These are phyloP conservation scores for Trichophyton mentagrophytes DNA, from an alignment of 2,329 filamentous ascomycete genomes.

Conservation along the genomic window DNA sequence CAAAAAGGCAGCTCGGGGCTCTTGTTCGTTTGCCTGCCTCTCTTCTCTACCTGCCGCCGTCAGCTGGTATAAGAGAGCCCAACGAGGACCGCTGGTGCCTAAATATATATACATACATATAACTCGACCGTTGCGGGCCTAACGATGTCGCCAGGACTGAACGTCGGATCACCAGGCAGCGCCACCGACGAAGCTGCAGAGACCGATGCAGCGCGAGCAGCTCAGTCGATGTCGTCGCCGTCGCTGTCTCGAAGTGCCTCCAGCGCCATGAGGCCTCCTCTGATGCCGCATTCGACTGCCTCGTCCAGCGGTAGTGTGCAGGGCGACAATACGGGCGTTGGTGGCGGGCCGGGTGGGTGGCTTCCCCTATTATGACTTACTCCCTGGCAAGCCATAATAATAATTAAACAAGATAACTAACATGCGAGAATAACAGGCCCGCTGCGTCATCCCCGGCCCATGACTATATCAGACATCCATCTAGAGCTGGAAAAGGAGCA, in stretches of 20 bases:
- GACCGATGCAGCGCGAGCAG: neutral
- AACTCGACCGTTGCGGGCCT: neutral
- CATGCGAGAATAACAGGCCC: constrained; percentile 44
- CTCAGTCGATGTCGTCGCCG: constrained; percentile 17
- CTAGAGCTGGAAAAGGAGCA: constrained; percentile 88
- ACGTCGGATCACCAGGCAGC: neutral
- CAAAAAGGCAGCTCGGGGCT: neutral
- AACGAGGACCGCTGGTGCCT: neutral
- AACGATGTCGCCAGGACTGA: neutral
- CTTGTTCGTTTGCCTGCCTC: neutral
- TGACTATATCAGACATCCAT: constrained; percentile 82
- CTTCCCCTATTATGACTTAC: no score
- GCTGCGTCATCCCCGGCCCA: constrained; percentile 69
- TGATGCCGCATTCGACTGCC: constrained; percentile 20
- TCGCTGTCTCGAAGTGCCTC: constrained; percentile 35
- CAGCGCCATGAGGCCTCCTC: constrained; percentile 36
- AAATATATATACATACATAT: neutral
- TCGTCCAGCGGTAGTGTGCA: constrained; percentile 18
- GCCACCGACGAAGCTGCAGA: neutral
- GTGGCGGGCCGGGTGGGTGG: constrained; percentile 28
- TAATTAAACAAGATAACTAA: neutral
- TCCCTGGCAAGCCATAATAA: no score
- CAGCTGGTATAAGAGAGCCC: neutral
- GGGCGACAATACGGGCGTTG: constrained; percentile 26
- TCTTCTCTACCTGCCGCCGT: no score